A percentile compares a stretch with the other conserved stretches of the same genome.
Conservation (phyloP, 257 asterid genomes). For the Solanum chilense region DNA sequence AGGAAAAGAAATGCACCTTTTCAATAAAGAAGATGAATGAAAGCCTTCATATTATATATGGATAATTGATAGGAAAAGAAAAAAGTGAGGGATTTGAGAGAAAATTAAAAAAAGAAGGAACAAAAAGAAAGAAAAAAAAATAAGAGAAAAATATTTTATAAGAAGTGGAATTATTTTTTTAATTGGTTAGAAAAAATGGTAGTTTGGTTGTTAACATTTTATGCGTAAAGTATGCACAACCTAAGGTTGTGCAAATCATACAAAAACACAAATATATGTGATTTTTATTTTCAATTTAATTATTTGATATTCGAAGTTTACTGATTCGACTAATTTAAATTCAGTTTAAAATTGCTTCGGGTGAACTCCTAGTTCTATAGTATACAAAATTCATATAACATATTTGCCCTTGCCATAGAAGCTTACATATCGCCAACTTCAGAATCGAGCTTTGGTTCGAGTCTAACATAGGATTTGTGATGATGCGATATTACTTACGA, state of each 20-base stretch:
- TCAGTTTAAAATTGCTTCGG: neutral
- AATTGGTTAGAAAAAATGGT: neutral
- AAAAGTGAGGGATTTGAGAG: neutral
- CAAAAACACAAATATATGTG: neutral
- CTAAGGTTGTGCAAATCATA: neutral
- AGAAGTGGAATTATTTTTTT: neutral
- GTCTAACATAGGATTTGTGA: no score
- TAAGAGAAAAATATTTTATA: neutral
- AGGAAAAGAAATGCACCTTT: neutral
- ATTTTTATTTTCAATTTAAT: neutral
- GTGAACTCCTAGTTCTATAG: neutral
- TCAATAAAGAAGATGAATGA: neutral
- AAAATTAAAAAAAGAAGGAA: no score
- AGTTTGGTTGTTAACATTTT: neutral
- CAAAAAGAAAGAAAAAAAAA: neutral
- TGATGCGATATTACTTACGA: no score
- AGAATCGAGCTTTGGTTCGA: no score
- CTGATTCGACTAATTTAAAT: neutral
- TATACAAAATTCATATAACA: neutral
- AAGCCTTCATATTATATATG: neutral
- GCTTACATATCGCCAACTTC: no score
- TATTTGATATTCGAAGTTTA: neutral
- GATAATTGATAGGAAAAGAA: neutral
- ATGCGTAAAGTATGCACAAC: neutral
- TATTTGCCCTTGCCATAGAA: neutral